Percentiles rank a stretch among this genome's conserved stretches.
phyloP scores from a whole-genome alignment of 2,329 filamentous ascomycete species.

The Clarireedia paspali region DNA sequence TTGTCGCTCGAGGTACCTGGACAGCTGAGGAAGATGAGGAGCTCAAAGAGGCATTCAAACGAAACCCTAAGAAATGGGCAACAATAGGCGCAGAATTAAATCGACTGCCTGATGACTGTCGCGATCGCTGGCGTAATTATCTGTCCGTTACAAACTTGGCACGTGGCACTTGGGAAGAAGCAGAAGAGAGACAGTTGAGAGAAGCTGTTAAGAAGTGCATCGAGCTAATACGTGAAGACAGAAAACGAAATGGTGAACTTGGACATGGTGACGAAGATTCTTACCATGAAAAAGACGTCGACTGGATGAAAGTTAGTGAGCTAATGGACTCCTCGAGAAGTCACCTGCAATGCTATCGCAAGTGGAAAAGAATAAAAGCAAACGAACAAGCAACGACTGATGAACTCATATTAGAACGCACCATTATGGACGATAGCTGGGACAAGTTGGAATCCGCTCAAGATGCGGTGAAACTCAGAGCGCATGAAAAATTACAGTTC shows the following conservation, averaged over 20 bases:
- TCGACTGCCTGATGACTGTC: constrained; percentile 56
- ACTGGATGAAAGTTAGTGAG: constrained; percentile 58
- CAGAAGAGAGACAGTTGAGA: constrained; percentile 42
- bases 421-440: constrained; percentile 32
- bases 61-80: constrained; percentile 46
- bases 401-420: constrained; percentile 10
- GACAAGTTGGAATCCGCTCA: constrained; percentile 36
- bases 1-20: constrained; percentile 52
- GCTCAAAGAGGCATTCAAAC: constrained; percentile 41
- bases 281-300: constrained; percentile 45
- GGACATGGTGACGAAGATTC: constrained; percentile 22
- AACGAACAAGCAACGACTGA: constrained; percentile 19
- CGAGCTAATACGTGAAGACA: constrained; percentile 36
- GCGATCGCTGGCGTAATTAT: constrained; percentile 65
- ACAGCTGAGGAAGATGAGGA: constrained; percentile 49
- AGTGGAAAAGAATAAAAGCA: constrained; percentile 51
- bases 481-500: constrained; percentile 38
- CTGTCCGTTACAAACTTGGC: constrained; percentile 46
- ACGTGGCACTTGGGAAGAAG: constrained; percentile 49
- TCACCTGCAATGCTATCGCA: constrained; percentile 58
- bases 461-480: constrained; percentile 36
- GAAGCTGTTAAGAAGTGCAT: constrained; percentile 47
- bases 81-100: constrained; percentile 54
- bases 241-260: constrained; percentile 13
- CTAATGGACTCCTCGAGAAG: constrained; percentile 55